A percentile compares a stretch with the other conserved stretches of the same genome.
Evolutionary conservation across 2,329 filamentous ascomycete species (phyloP).

Genomic region (Sordariomycetes sp.): DNA sequence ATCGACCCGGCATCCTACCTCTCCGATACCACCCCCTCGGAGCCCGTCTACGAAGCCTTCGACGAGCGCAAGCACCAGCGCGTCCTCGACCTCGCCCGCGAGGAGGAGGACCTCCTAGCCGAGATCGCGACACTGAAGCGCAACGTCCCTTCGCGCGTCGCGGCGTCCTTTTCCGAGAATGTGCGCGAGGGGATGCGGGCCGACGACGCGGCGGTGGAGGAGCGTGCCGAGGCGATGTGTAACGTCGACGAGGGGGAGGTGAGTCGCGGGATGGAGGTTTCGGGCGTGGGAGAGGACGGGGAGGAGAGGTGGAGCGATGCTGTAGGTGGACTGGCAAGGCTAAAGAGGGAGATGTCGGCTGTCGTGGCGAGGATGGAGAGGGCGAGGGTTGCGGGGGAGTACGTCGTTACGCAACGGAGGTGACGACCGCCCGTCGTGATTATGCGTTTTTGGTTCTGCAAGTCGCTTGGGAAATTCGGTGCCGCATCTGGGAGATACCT

Average conservation of each 20-base stretch:
- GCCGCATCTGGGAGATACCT: neutral
- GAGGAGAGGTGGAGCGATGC: slow-evolving; percentile 32
- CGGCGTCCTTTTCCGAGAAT: slow-evolving; percentile 25
- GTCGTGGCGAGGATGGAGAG: slow-evolving; percentile 53
- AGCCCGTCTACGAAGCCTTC: slow-evolving; percentile 40
- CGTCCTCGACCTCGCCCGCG: slow-evolving; percentile 45
- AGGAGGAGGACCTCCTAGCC: slow-evolving; percentile 51
- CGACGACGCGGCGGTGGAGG: slow-evolving; percentile 32
- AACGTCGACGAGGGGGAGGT: slow-evolving; percentile 7
- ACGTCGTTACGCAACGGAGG: slow-evolving; percentile 31
- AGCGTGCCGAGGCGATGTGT: slow-evolving; percentile 9
- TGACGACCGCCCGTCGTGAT: slow-evolving; percentile 1
- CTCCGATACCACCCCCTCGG: slow-evolving; percentile 10
- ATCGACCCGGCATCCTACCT: slow-evolving; percentile 27
- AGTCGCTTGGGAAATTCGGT: neutral
- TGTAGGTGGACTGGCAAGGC: slow-evolving; percentile 32
- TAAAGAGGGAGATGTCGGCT: slow-evolving; percentile 48
- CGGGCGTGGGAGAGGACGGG: slow-evolving; percentile 31
- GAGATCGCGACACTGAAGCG: slow-evolving; percentile 49
- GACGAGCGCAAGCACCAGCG: slow-evolving; percentile 43
- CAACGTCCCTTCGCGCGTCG: slow-evolving; percentile 30
- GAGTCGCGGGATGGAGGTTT: slow-evolving; percentile 11
- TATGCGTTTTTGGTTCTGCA: neutral
- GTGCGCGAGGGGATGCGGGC: slow-evolving; percentile 23
- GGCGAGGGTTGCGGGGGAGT: slow-evolving; percentile 44